Evolutionary conservation across 305 asterid species (phyloP).

Genomic region (Fraxinus nigra): DNA sequence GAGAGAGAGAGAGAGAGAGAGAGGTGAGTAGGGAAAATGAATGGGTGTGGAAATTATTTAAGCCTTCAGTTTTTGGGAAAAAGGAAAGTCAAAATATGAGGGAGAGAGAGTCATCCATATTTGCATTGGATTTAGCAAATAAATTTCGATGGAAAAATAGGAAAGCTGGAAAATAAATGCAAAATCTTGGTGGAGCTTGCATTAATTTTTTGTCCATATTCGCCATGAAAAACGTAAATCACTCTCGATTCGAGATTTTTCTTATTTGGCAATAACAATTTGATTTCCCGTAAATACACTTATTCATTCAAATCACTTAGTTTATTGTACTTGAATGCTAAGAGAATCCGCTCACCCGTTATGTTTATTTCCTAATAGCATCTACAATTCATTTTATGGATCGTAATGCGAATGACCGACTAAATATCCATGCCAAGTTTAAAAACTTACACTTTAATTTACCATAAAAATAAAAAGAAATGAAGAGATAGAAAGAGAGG

Average conservation of each 20-base stretch:
- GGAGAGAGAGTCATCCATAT: background rate
- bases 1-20: conserved; percentile 14
- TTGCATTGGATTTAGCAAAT: background rate
- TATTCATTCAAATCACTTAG: too few relatives aligned
- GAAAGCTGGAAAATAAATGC: background rate
- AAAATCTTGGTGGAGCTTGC: background rate
- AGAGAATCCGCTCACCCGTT: background rate
- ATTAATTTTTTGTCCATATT: background rate
- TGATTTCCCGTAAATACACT: background rate
- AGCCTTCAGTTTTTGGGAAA: background rate
- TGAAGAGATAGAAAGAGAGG: too few relatives aligned
- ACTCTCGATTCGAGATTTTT: background rate
- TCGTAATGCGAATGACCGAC: background rate
- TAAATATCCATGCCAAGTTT: too few relatives aligned
- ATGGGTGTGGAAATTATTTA: conserved; percentile 26
- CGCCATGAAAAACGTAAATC: background rate
- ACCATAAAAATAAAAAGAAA: too few relatives aligned
- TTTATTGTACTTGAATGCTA: background rate
- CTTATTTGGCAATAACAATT: background rate
- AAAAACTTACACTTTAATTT: background rate
- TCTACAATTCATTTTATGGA: background rate
- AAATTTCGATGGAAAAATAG: background rate
- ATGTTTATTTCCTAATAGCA: background rate
- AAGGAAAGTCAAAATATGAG: conserved; percentile 48
- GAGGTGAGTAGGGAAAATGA: background rate